Percentiles rank a stretch among this genome's conserved stretches.
These are phyloP conservation scores for Helicostylum pulchrum DNA, from an alignment of 192 early-diverging fungal genomes.

Conservation along the genomic window DNA sequence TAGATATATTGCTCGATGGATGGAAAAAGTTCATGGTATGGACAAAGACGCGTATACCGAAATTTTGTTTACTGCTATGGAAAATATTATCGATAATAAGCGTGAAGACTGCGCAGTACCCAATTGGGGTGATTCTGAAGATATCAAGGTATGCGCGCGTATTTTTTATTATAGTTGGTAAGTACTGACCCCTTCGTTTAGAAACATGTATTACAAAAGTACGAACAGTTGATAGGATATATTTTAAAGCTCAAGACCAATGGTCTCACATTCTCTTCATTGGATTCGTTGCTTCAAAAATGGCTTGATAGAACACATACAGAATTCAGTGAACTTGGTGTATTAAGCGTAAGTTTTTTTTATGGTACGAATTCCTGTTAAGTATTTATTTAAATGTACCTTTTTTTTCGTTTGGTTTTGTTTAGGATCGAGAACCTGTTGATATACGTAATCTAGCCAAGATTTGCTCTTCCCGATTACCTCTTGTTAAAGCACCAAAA, in stretches of 20 bases:
- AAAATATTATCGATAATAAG: slow-evolving; percentile 39
- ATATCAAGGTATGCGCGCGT: not conserved
- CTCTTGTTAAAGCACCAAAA: not conserved
- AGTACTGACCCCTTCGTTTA: slow-evolving; percentile 13
- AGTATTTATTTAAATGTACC: too few relatives aligned
- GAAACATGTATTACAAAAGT: slow-evolving; percentile 30
- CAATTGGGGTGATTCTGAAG: slow-evolving; percentile 1
- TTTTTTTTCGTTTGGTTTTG: not conserved
- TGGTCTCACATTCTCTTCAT: slow-evolving; percentile 41
- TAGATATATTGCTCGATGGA: slow-evolving; percentile 48
- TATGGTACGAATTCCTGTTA: not conserved
- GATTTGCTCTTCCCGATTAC: slow-evolving; percentile 13
- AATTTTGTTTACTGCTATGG: slow-evolving; percentile 40
- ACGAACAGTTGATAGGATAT: slow-evolving; percentile 40
- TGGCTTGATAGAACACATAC: slow-evolving; percentile 44
- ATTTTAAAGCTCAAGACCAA: slow-evolving; percentile 45
- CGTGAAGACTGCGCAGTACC: slow-evolving; percentile 27
- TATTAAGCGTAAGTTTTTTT: slow-evolving; percentile 14
- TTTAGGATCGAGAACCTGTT: slow-evolving; percentile 17
- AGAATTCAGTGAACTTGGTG: slow-evolving; percentile 22
- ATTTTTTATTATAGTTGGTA: not conserved
- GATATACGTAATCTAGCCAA: slow-evolving; percentile 18
- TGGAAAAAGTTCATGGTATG: slow-evolving; percentile 43
- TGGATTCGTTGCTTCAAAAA: slow-evolving; percentile 37
- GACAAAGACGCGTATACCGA: slow-evolving; percentile 36